Evolutionary conservation across 352 stramenopile genomes (phyloP).

Genomic region (Pythium dissimile): DNA sequence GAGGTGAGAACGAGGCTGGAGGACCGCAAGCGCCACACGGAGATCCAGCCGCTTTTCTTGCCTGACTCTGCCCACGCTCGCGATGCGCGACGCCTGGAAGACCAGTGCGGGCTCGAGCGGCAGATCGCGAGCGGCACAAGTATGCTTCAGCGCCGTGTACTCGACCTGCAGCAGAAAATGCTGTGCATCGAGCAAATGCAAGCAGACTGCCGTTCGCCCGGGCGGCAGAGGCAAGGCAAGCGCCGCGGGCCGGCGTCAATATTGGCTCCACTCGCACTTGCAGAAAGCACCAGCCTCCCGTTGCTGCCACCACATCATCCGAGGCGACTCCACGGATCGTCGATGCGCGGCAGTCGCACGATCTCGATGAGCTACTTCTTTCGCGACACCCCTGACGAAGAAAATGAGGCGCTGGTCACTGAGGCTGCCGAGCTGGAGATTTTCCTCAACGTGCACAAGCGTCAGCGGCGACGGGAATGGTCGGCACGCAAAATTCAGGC

Average conservation of each 20-base stretch:
- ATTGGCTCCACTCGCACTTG: neutral
- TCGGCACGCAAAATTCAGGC: constrained; percentile 45
- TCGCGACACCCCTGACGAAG: constrained; percentile 17
- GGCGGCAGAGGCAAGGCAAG: neutral
- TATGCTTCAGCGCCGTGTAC: constrained; percentile 7
- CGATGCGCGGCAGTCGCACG: neutral
- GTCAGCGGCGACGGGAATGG: constrained; percentile 23
- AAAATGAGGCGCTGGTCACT: neutral
- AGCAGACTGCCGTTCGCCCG: neutral
- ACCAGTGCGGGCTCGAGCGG: constrained; percentile 12
- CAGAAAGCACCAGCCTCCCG: too few species aligned
- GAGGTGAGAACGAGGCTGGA: neutral
- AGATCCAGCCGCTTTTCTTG: constrained; percentile 47
- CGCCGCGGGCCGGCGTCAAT: neutral
- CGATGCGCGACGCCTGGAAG: constrained; percentile 16
- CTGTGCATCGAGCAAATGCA: constrained; percentile 14
- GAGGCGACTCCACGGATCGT: neutral
- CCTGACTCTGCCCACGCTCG: neutral
- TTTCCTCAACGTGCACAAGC: constrained; percentile 25
- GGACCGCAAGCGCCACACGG: constrained; percentile 5
- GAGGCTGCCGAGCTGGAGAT: constrained; percentile 27
- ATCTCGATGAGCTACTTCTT: constrained; percentile 14
- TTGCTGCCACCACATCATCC: too few species aligned
- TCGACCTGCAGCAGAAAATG: constrained; percentile 21
- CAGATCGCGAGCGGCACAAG: constrained; percentile 2